phyloP scores from a whole-genome alignment of 108 stramenopile genomes.

The Bacterosira constricta region DNA sequence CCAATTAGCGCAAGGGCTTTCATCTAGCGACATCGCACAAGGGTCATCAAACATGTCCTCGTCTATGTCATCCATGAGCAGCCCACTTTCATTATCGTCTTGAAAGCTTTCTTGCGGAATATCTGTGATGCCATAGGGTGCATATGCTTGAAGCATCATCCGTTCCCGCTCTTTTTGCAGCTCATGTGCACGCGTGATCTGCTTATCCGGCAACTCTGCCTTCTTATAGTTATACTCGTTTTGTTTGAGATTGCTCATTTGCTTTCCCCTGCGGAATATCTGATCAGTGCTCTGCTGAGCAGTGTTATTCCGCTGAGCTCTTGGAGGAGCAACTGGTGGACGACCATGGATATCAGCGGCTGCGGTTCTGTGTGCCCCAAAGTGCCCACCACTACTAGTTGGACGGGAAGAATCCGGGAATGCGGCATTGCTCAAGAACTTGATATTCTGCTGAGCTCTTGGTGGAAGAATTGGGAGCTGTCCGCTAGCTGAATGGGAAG shows the following conservation, averaged over 20 bases:
- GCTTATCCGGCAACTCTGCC: neutral
- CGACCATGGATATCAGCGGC: neutral
- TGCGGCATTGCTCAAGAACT: neutral
- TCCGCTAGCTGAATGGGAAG: neutral
- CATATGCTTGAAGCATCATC: slow-evolving; percentile 7
- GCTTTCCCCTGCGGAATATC: slow-evolving; percentile 30
- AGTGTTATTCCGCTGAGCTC: slow-evolving; percentile 14
- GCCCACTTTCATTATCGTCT: neutral
- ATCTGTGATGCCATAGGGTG: slow-evolving; percentile 6
- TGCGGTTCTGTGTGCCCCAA: too few species aligned
- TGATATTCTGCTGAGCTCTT: neutral
- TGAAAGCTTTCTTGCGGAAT: slow-evolving; percentile 13
- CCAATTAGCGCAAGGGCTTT: too few species aligned
- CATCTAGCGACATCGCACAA: too few species aligned
- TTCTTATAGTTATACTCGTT: too few species aligned
- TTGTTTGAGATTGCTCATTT: neutral
- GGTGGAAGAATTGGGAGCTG: neutral
- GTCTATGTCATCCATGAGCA: slow-evolving; percentile 7
- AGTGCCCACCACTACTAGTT: too few species aligned
- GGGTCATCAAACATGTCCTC: slow-evolving; percentile 19
- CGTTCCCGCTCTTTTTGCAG: slow-evolving; percentile 9
- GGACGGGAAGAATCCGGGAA: neutral
- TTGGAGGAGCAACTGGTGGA: neutral
- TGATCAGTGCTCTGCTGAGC: slow-evolving; percentile 8
- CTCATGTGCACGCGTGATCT: neutral